Base-by-base conservation (phyloP, 805 yeast genomes). In the Sungouiozyma ichnusensis region DNA sequence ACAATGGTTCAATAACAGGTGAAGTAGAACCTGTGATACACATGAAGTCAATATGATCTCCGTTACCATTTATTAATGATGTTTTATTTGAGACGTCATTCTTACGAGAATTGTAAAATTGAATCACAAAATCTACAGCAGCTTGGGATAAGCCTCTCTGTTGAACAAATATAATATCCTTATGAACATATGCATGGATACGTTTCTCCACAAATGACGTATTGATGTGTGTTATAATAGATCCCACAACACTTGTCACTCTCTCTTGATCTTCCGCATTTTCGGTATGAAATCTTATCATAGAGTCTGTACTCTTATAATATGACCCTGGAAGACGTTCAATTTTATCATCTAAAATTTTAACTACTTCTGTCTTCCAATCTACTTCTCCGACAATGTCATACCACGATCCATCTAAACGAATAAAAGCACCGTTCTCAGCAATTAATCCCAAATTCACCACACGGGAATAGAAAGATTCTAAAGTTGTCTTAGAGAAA, bases 381-480 rank as follows among this genome's bases (percentile, higher is more conserved):
- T 69, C 66, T 24, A 68, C 73, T 46, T 75, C 76, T 44, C 76
- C 74, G 24, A 77, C 75, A 17, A 81, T 67, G 2, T 81, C 70
- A 38, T 73, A 62, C 94, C 94, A 85, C 11, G 67, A 62, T 49
- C 58, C 53, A 16, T 74, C 71, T 16, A 76, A 53, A 57, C 74
- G 79, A 29, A 90, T 70, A 53, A 74, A 85, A 0, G 86, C 94
- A 32, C 97, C 97, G 55, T 81, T 80, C 60, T 88, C 97, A 1
- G 96, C 94, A 48, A 90, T 78, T 40, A 90, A 66, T 0, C 97
- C 97, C 24, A 88, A 54, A 34, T 76, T 75, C 1, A 81, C 76
- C 3, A 77, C 71, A 49, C 85, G 72, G 16, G 81, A 69, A 63
- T 80, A 87, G 41, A 77, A 64, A 42, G 84, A 69, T 46, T 81